Evolutionary conservation across 2,329 filamentous ascomycete species (phyloP), one percentile per base, ranked within the genome.

Genomic region (Fusarium irregulare): DNA sequence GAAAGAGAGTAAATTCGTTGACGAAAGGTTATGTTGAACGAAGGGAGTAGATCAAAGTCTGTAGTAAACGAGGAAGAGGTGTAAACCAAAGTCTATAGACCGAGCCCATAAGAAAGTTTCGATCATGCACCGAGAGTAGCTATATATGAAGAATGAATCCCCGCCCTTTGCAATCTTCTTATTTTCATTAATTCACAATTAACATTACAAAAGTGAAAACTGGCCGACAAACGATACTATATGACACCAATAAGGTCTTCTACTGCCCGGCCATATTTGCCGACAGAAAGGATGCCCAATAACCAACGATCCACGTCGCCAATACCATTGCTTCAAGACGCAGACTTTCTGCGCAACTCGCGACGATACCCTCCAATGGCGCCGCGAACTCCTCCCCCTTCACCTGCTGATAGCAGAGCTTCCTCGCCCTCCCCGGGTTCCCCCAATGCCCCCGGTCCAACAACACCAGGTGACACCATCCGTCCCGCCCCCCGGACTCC

Each of bases 401-500:
- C 32, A 18, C 8, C 32, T 8, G 16, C 5, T 8, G 32, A 18
- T 4, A 28, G 27, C 27, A 27, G 27, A 27, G 27, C 27, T 27
- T 27, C 27, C 27, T 27, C 10, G 10, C 27, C 27, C 27, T 27
- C 10, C 27, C 10, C 10, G 4, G 27, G 27, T 27, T 27, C 25
- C 25, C 23, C 23, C 23, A 23, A 23, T 23, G 23, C 23, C 23
- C 6, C 27, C 28, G 6, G 12, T 7, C 6, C 9, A n/a, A 4
- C 34, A 12, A 37, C 18, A n/a, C 34, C 10, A 9, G 4, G 9
- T 11, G 18, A 10, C 18, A n/a, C n/a, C n/a, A n/a, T n/a, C n/a
- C n/a, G n/a, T 37, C 34, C 18, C 34, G 2, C 9, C 0, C 16
- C 5, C 1, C 0, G 16, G 16, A 3, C 10, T 0, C 32, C 32